phyloP scores from a whole-genome alignment of 2,329 filamentous ascomycete genomes.

The Ophiostoma populinum region DNA sequence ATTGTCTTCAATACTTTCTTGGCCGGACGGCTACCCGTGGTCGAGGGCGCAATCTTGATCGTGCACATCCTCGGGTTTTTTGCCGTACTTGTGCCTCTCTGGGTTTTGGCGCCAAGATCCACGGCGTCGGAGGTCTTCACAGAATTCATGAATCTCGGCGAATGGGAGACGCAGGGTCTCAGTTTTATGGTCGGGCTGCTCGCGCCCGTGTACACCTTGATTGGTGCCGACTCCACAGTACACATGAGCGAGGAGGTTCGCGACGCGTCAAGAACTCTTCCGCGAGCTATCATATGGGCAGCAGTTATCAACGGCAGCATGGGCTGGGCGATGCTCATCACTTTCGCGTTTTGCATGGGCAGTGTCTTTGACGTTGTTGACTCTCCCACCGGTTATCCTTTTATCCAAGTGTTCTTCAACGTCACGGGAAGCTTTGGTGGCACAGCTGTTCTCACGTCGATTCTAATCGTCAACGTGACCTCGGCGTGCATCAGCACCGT shows the following conservation, averaged over 20 bases:
- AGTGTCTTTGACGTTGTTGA: constrained; percentile 12
- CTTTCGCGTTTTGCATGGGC: constrained; percentile 20
- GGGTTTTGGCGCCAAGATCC: constrained; percentile 14
- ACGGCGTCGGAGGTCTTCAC: constrained; percentile 21
- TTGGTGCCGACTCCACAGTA: constrained; percentile 19
- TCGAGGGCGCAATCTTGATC: constrained; percentile 32
- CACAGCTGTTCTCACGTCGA: constrained; percentile 29
- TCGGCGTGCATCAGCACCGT: constrained; percentile 35
- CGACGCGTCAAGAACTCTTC: constrained; percentile 19
- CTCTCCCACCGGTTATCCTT: constrained; percentile 33
- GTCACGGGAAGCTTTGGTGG: constrained; percentile 29
- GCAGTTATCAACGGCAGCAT: constrained; percentile 19
- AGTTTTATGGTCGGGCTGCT: constrained; percentile 30
- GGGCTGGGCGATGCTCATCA: constrained; percentile 21
- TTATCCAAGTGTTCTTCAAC: constrained; percentile 40
- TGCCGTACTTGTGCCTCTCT: constrained; percentile 15
- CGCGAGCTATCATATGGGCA: constrained; percentile 20
- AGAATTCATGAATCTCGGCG: constrained; percentile 29
- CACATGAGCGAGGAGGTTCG: constrained; percentile 23
- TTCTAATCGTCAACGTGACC: constrained; percentile 30
- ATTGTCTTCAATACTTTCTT: constrained; percentile 33
- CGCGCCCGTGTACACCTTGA: constrained; percentile 20
- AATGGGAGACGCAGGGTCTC: constrained; percentile 26
- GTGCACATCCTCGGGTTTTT: constrained; percentile 31
- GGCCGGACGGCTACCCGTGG: constrained; percentile 26